A percentile compares a stretch with the other conserved stretches of the same genome.
phyloP scores from a whole-genome alignment of 768 basidiomycete species.

The Strobilomyces dryophilus region DNA sequence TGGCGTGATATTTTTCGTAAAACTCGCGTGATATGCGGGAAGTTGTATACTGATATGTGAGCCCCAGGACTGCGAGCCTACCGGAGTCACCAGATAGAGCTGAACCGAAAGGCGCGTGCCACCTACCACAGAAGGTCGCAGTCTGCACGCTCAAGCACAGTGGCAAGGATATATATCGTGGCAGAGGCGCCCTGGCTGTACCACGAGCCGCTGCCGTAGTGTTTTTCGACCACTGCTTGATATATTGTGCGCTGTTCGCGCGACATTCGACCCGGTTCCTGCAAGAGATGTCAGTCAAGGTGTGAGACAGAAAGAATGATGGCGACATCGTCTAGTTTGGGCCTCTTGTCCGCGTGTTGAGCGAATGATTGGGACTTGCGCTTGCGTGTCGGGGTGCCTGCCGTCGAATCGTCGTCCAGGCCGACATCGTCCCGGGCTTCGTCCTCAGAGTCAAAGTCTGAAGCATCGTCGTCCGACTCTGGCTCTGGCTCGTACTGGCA shows the following conservation, averaged over 20 bases:
- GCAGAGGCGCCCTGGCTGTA: conserved; percentile 88
- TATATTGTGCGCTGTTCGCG: conserved; percentile 67
- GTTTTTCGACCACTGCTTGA: conserved; percentile 63
- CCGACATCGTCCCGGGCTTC: conserved; percentile 39
- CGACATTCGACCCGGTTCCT: conserved; percentile 57
- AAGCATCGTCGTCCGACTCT: conserved; percentile 58
- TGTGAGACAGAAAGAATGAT: background rate
- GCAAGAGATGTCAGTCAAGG: conserved; percentile 6
- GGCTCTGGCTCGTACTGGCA: conserved; percentile 73
- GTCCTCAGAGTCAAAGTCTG: conserved; percentile 43
- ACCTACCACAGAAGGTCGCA: conserved; percentile 89
- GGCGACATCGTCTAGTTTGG: conserved; percentile 47
- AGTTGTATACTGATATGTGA: conserved; percentile 89
- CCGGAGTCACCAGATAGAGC: conserved; percentile 1
- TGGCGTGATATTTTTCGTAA: conserved; percentile 77
- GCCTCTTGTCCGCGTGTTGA: conserved; percentile 50
- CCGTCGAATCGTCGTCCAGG: conserved; percentile 39
- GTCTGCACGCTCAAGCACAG: conserved; percentile 86
- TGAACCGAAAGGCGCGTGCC: background rate
- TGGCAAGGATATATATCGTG: conserved; percentile 86
- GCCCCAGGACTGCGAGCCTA: conserved; percentile 90
- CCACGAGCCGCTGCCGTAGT: conserved; percentile 83
- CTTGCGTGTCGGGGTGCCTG: conserved; percentile 41
- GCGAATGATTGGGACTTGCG: conserved; percentile 43
- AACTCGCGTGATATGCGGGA: conserved; percentile 81